Base-by-base conservation (phyloP, 495 filamentous ascomycete genomes). In the Daldinia decipiens region DNA sequence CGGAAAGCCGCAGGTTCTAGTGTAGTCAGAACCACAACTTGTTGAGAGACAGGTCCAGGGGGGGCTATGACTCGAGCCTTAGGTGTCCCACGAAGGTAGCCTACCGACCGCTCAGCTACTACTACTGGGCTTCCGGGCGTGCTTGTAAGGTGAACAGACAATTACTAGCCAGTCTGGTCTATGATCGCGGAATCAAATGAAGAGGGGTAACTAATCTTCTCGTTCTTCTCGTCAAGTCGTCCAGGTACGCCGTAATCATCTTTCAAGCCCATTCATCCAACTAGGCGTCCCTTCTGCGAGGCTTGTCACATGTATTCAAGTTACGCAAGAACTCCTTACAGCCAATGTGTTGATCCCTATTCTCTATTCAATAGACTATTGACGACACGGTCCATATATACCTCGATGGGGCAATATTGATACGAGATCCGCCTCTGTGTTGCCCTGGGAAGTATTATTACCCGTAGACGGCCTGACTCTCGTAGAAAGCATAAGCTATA, bases 361-460 rank as follows among this genome's bases (percentile, higher is more conserved):
- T 65, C 34, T 67, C 54, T 59, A 32, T 56, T 62, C 45, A 52
- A 29, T 31, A 53, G 27, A 29, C 45, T 32, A 61, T 53, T 17
- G 53, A 39, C 47, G 7, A 45, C 56, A 58, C 32, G 38, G 29
- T 34, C 39, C 36, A 62, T 58, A 45, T 59, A 34, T 50, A 31
- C 52, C 12, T 53, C 29, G 34, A 66, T 59, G 52, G 34, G 34
- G 36, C 57, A 57, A 55, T 53, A 53, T 55, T 66, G 64, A 65
- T 64, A 62, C 38, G 62, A 34, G 43, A 59, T 73, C 59, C 67
- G 70, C 69, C 52, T 71, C 61, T 72, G 75, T 80, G 73, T 71
- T 75, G 71, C 78, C 70, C 66, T 76, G 74, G 65, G 73, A 70
- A 66, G 74, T 74, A 79, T 67, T 52, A 67, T 78, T 68, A 68